A percentile compares a stretch with the other conserved stretches of the same genome.
These are phyloP conservation scores for Paracamarosporium sp. DNA, from an alignment of 2,329 filamentous ascomycete genomes.

Conservation along the genomic window DNA sequence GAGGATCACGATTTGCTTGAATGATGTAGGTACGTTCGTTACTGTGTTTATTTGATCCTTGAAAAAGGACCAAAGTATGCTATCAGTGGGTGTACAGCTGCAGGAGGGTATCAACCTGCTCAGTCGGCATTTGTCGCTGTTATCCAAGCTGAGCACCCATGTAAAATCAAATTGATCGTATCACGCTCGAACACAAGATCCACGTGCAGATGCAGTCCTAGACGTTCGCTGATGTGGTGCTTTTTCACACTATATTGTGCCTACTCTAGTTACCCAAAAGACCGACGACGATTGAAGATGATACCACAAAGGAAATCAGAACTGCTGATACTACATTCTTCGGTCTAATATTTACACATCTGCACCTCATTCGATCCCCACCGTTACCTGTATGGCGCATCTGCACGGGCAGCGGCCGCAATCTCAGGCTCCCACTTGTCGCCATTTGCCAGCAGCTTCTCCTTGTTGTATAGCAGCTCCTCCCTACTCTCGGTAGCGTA, in stretches of 20 bases:
- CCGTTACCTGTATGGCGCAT: constrained; percentile 72
- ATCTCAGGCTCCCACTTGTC: constrained; percentile 92
- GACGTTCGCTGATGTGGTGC: no score
- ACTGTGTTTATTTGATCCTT: neutral
- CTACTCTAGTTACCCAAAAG: neutral
- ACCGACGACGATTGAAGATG: neutral
- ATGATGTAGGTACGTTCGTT: neutral
- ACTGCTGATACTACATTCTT: constrained; percentile 21
- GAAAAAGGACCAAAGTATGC: neutral
- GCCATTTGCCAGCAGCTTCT: constrained; percentile 82
- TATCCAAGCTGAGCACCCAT: no score
- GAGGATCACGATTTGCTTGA: neutral
- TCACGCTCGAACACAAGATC: no score
- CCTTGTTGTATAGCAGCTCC: constrained; percentile 97
- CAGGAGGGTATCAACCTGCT: no score
- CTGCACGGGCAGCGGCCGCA: constrained; percentile 87
- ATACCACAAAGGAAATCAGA: constrained; percentile 30
- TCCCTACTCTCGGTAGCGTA: constrained; percentile 83
- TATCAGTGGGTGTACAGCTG: no score
- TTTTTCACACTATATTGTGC: neutral
- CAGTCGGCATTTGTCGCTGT: no score
- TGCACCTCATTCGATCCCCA: constrained; percentile 11
- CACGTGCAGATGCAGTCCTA: no score
- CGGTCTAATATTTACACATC: constrained; percentile 43
- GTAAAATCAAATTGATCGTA: no score